Percentiles rank a stretch among this genome's conserved stretches.
phyloP scores from a whole-genome alignment of 2,329 filamentous ascomycete genomes.

The Stylonectria norvegica region DNA sequence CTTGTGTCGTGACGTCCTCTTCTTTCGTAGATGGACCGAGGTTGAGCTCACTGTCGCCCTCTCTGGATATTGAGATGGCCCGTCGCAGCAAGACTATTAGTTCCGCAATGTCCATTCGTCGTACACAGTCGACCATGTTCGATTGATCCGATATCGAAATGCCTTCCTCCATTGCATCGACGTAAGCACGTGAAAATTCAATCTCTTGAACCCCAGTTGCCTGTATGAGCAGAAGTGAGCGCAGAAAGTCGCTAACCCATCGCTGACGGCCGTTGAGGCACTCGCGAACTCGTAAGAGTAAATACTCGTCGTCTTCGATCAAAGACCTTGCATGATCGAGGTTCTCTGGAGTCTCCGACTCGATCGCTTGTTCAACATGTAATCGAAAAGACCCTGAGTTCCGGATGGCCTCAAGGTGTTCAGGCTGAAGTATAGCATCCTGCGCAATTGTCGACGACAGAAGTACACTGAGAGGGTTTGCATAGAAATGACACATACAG shows the following conservation, averaged over 20 bases:
- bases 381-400: slow-evolving; percentile 65
- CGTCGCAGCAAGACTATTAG: slow-evolving; percentile 27
- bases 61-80: slow-evolving; percentile 27
- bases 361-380: slow-evolving; percentile 48
- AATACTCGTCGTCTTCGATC: slow-evolving; percentile 56
- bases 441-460: slow-evolving; percentile 35
- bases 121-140: slow-evolving; percentile 55
- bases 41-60: slow-evolving; percentile 37
- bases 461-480: slow-evolving; percentile 69
- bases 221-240: slow-evolving; percentile 46
- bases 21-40: slow-evolving; percentile 32
- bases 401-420: slow-evolving; percentile 65
- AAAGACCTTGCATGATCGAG: slow-evolving; percentile 46
- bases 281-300: slow-evolving; percentile 44
- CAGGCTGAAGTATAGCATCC: slow-evolving; percentile 44
- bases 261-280: slow-evolving; percentile 31
- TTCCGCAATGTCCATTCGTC: slow-evolving; percentile 47
- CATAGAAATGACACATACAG: slow-evolving; percentile 84
- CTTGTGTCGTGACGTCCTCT: slow-evolving; percentile 31
- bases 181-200: slow-evolving; percentile 56
- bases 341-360: slow-evolving; percentile 38
- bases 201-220: slow-evolving; percentile 35
- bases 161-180: slow-evolving; percentile 56
- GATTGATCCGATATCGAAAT: slow-evolving; percentile 50
- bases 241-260: slow-evolving; percentile 44